These are phyloP conservation scores for Penicillium fimorum DNA, from an alignment of 495 filamentous ascomycete genomes.

Conservation along the genomic window DNA sequence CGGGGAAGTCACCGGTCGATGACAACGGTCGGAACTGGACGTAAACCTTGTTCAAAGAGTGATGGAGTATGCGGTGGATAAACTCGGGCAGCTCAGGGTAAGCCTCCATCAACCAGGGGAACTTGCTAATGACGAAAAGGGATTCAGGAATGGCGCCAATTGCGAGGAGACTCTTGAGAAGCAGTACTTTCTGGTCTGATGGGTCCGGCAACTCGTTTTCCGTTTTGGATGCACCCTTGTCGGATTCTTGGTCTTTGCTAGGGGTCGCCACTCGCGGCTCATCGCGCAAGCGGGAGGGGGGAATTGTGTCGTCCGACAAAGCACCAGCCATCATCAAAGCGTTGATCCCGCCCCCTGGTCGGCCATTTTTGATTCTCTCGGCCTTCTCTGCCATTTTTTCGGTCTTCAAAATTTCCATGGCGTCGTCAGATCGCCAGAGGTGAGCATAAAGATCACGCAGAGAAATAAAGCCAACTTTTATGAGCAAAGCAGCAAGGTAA, in stretches of 20 bases:
- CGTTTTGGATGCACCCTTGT: conserved; percentile 43
- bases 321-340: conserved; percentile 88
- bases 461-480: conserved; percentile 98
- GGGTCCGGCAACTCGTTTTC: conserved; percentile 71
- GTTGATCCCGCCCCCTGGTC: conserved; percentile 68
- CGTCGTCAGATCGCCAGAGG: conserved; percentile 79
- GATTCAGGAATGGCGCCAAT: conserved; percentile 93
- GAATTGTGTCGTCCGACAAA: conserved; percentile 76
- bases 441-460: conserved; percentile 89
- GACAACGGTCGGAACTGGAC: conserved; percentile 48
- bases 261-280: conserved; percentile 45
- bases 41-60: conserved; percentile 72
- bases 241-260: conserved; percentile 51
- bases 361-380: conserved; percentile 66
- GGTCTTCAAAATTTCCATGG: conserved; percentile 68
- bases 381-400: conserved; percentile 73
- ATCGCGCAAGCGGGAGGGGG: conserved; percentile 47
- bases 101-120: conserved; percentile 83
- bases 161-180: conserved; percentile 81
- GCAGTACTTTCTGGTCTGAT: conserved; percentile 80
- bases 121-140: conserved; percentile 86
- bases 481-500: conserved; percentile 83
- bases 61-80: conserved; percentile 79
- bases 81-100: conserved; percentile 75
- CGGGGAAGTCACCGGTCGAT: conserved; percentile 37